phyloP scores from a whole-genome alignment of 805 yeast genomes.

The Maudiozyma bulderi region DNA sequence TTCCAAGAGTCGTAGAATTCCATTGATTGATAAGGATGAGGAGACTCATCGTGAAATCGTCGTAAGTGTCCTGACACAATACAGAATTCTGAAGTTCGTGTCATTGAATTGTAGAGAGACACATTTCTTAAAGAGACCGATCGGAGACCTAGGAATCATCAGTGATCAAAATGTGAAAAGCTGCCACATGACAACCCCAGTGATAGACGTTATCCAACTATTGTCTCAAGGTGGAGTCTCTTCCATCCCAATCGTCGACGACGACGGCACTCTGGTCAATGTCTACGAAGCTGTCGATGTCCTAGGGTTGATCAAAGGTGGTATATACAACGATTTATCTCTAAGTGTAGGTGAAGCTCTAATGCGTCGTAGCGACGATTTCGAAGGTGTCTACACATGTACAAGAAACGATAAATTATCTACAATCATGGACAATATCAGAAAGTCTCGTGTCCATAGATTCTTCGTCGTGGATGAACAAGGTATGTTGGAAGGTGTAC shows the following conservation, averaged over 20 bases:
- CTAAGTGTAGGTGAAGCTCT: conserved; percentile 93
- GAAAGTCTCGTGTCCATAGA: conserved; percentile 85
- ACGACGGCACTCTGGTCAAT: conserved; percentile 53
- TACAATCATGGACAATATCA: conserved; percentile 84
- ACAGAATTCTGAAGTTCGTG: conserved; percentile 89
- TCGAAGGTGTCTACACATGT: conserved; percentile 96
- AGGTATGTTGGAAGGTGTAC: conserved; percentile 69
- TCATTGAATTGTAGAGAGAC: conserved; percentile 95
- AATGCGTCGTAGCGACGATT: conserved; percentile 81
- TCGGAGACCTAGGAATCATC: conserved; percentile 60
- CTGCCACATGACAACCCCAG: conserved; percentile 85
- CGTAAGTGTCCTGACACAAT: conserved; percentile 90
- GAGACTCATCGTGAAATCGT: conserved; percentile 89
- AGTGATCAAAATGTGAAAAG: conserved; percentile 52
- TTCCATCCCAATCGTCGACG: conserved; percentile 88
- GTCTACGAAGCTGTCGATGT: conserved; percentile 96
- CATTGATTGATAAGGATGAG: conserved; percentile 89
- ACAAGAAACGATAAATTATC: conserved; percentile 77
- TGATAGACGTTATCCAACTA: conserved; percentile 80
- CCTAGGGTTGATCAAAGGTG: conserved; percentile 84
- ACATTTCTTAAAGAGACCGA: conserved; percentile 65
- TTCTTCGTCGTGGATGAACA: conserved; percentile 83
- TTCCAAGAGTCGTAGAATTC: conserved; percentile 84
- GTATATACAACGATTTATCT: conserved; percentile 81
- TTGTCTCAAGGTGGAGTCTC: conserved; percentile 75